Percentiles rank a stretch among this genome's conserved stretches.
These are phyloP conservation scores for Pseudocercospora fuligena DNA, from an alignment of 2,329 filamentous ascomycete genomes.

Conservation along the genomic window DNA sequence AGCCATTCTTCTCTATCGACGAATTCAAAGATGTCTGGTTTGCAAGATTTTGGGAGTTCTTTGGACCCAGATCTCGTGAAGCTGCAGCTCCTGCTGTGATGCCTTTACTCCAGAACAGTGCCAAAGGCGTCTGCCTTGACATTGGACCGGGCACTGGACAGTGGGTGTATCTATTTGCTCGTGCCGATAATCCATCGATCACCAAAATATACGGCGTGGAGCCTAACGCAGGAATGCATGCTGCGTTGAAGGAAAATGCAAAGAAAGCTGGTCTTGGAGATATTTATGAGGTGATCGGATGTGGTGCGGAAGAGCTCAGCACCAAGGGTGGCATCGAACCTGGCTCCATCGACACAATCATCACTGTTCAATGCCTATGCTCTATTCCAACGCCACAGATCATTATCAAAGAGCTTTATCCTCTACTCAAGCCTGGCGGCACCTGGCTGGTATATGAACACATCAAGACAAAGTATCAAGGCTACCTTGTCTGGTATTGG, in stretches of 20 bases:
- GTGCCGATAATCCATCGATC: slow-evolving; percentile 37
- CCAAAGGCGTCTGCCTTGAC: slow-evolving; percentile 63
- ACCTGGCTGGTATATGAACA: slow-evolving; percentile 69
- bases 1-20: slow-evolving; percentile 33
- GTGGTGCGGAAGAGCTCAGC: slow-evolving; percentile 65
- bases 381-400: slow-evolving; percentile 64
- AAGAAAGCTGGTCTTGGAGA: slow-evolving; percentile 58
- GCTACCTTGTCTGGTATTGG: slow-evolving; percentile 42
- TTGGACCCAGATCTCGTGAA: slow-evolving; percentile 58
- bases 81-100: slow-evolving; percentile 52
- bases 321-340: slow-evolving; percentile 52
- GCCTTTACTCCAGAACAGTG: slow-evolving; percentile 57
- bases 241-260: slow-evolving; percentile 54
- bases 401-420: slow-evolving; percentile 62
- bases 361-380: slow-evolving; percentile 66
- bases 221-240: slow-evolving; percentile 62
- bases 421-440: slow-evolving; percentile 64
- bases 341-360: slow-evolving; percentile 62
- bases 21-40: slow-evolving; percentile 59
- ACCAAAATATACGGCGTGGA: slow-evolving; percentile 66
- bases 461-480: slow-evolving; percentile 48
- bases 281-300: slow-evolving; percentile 65
- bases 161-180: slow-evolving; percentile 61
- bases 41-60: slow-evolving; percentile 62
- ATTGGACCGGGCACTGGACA: slow-evolving; percentile 66